A percentile compares a stretch with the other conserved stretches of the same genome.
phyloP scores from a whole-genome alignment of 2,329 filamentous ascomycete species.

The Gremmenia infestans region DNA sequence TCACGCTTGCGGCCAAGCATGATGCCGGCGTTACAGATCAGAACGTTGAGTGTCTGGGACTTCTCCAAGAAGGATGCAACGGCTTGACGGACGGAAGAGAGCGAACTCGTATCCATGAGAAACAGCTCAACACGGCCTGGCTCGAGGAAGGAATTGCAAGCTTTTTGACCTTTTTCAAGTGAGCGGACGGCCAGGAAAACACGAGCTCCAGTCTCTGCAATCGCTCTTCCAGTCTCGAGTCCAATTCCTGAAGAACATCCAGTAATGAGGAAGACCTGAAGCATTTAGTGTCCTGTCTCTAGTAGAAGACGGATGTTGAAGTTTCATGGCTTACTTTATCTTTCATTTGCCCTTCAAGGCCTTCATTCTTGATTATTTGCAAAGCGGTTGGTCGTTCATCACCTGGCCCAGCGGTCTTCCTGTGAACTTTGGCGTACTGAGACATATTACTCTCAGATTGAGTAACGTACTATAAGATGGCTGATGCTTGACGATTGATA shows the following conservation, averaged over 20 bases:
- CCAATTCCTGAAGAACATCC: conserved; percentile 34
- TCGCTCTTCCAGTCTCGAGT: conserved; percentile 32
- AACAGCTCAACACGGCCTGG: conserved; percentile 30
- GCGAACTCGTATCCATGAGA: conserved; percentile 31
- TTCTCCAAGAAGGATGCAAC: conserved; percentile 28
- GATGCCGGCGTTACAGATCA: conserved; percentile 26
- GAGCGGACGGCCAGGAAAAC: conserved; percentile 32
- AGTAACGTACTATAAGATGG: no score
- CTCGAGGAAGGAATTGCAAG: conserved; percentile 36
- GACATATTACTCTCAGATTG: no score
- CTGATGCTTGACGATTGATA: no score
- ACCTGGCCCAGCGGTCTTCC: conserved; percentile 19
- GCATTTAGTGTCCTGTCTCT: not conserved
- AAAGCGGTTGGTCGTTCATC: conserved; percentile 30
- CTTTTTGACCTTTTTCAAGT: conserved; percentile 30
- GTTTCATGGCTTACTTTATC: conserved; percentile 24
- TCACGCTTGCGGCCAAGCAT: conserved; percentile 26
- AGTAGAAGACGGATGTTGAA: no score
- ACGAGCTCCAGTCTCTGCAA: conserved; percentile 32
- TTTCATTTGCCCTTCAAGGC: conserved; percentile 32
- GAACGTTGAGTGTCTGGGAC: conserved; percentile 30
- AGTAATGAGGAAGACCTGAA: conserved; percentile 22
- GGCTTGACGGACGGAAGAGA: conserved; percentile 31
- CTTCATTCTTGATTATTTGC: conserved; percentile 26
- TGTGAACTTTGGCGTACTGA: not conserved